These are phyloP conservation scores for Secale cereale DNA, from an alignment of 176 grass and related monocot genomes.

Conservation along the genomic window DNA sequence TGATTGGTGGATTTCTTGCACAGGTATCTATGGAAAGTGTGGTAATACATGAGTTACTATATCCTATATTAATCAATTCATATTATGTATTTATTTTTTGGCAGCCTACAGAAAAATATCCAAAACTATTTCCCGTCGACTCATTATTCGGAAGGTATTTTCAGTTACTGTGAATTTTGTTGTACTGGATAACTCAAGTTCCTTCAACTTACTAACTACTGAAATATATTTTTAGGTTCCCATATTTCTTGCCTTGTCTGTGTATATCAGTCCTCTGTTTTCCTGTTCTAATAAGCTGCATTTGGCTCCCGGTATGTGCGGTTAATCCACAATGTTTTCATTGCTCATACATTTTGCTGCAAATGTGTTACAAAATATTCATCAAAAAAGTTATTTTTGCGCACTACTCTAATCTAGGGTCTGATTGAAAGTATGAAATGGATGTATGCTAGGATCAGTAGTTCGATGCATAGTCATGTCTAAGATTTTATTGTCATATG, in stretches of 20 bases:
- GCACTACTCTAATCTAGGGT: too few species aligned
- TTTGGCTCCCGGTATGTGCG: slow-evolving; percentile 69
- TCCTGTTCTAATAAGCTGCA: slow-evolving; percentile 50
- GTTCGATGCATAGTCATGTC: too few species aligned
- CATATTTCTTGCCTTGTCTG: slow-evolving; percentile 67
- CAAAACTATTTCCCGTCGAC: slow-evolving; percentile 42
- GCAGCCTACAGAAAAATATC: slow-evolving; percentile 67
- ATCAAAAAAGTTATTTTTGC: too few species aligned
- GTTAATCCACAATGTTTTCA: not conserved
- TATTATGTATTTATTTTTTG: not conserved
- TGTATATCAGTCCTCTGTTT: slow-evolving; percentile 44
- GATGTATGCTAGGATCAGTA: too few species aligned
- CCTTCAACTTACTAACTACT: not conserved
- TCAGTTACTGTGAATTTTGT: not conserved
- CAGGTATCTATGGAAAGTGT: slow-evolving; percentile 16
- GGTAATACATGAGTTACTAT: not conserved
- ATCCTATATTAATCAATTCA: not conserved
- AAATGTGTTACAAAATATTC: too few species aligned
- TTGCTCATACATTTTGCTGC: not conserved
- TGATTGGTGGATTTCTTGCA: slow-evolving; percentile 58
- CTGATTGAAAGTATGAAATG: too few species aligned
- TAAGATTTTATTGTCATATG: too few species aligned
- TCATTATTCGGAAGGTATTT: slow-evolving; percentile 67
- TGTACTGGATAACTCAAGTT: not conserved
- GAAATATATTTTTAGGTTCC: slow-evolving; percentile 49